Percentiles rank a stretch among this genome's conserved stretches.
These are phyloP conservation scores for Magnusiomyces paraingens DNA, from an alignment of 1,139 yeast genomes.

Conservation along the genomic window DNA sequence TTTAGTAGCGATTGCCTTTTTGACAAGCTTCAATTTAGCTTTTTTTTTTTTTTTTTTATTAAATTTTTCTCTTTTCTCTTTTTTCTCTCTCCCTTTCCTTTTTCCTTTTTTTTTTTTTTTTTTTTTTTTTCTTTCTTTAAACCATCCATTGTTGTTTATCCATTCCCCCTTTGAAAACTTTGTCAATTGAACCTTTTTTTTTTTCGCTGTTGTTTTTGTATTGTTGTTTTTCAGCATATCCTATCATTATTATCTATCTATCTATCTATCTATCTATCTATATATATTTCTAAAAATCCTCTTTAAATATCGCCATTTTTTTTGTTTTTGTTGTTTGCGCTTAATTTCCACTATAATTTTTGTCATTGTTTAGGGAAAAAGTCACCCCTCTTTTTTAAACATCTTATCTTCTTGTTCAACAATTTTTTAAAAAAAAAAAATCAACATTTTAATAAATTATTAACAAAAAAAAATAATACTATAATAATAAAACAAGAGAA, in stretches of 20 bases:
- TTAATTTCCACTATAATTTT: not conserved
- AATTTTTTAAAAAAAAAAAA: not conserved
- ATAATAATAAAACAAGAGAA: not conserved
- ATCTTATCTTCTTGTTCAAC: too few relatives aligned
- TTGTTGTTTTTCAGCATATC: not conserved
- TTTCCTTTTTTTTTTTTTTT: not conserved
- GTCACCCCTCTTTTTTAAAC: too few relatives aligned
- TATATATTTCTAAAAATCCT: not conserved
- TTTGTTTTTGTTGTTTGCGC: not conserved
- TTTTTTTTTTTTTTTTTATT: not conserved
- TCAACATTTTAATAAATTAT: not conserved
- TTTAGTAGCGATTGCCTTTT: not conserved
- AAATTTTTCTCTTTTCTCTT: not conserved
- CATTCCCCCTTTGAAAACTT: not conserved
- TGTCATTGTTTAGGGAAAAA: not conserved
- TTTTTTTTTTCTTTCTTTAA: not conserved
- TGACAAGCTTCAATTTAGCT: not conserved
- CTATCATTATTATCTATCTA: not conserved
- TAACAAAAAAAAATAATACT: not conserved
- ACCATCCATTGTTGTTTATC: not conserved
- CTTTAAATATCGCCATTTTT: not conserved
- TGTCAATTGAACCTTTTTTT: not conserved
- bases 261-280: not conserved
- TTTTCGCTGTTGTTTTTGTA: slow-evolving; percentile 3
- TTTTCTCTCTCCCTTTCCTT: not conserved